A percentile compares a stretch with the other conserved stretches of the same genome.
Conservation (phyloP, 148 eudicot species). For the Agrostemma githago region DNA sequence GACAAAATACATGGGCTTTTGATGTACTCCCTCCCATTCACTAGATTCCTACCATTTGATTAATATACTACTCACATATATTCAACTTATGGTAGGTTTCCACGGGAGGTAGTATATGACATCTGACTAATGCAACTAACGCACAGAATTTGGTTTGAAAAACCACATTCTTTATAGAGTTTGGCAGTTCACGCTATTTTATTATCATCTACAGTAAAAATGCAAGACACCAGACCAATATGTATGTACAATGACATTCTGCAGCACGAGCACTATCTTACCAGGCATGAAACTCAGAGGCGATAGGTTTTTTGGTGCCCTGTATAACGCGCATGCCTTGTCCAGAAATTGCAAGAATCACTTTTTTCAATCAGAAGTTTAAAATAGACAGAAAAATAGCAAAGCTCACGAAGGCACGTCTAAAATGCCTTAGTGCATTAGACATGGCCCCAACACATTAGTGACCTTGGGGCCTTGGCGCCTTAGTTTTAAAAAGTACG, state of each 20-base stretch:
- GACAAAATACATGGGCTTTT: not conserved
- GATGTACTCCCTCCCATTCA: not conserved
- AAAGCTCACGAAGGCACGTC: not conserved
- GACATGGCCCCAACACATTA: not conserved
- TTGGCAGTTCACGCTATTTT: not conserved
- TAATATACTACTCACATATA: too few relatives aligned
- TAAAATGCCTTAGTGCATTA: not conserved
- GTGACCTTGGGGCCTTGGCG: not conserved
- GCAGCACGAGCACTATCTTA: not conserved
- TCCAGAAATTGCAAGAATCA: too few relatives aligned
- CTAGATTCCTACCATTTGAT: too few relatives aligned
- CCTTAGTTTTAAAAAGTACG: not conserved
- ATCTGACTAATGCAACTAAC: not conserved
- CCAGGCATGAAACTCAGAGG: not conserved
- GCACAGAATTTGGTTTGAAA: not conserved
- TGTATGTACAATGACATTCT: too few relatives aligned
- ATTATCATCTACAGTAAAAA: not conserved
- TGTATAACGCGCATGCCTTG: not conserved
- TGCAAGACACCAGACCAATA: not conserved
- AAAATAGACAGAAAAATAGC: not conserved
- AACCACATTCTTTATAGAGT: not conserved
- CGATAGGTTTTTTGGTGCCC: not conserved
- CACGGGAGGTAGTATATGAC: not conserved
- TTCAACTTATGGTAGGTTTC: too few relatives aligned
- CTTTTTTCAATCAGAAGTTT: not conserved